Evolutionary conservation across 331 rosid genomes (phyloP).

Genomic region (Telfairia occidentalis): DNA sequence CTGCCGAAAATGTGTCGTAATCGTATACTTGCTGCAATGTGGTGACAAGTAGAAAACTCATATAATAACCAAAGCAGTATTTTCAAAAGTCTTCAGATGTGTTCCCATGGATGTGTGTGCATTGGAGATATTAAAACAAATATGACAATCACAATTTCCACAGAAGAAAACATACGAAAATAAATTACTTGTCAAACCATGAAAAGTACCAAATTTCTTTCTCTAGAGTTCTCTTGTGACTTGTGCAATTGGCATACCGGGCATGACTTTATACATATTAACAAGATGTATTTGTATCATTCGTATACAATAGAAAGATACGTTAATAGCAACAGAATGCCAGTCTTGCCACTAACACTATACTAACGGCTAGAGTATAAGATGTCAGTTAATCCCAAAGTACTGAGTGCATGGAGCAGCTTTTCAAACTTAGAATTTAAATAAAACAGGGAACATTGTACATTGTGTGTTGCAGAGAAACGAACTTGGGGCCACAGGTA

Average conservation of each 20-base stretch:
- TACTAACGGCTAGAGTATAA: too few relatives aligned
- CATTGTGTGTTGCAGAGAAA: background rate
- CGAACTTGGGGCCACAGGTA: background rate
- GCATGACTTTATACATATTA: background rate
- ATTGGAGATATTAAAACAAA: background rate
- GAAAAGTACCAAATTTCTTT: background rate
- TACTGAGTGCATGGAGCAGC: background rate
- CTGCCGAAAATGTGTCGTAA: conserved; percentile 82
- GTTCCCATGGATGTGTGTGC: background rate
- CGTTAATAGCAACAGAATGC: background rate
- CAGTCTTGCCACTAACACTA: background rate
- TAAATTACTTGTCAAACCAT: background rate
- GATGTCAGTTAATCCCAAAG: background rate
- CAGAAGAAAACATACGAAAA: background rate
- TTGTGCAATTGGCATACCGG: background rate
- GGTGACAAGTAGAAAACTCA: background rate
- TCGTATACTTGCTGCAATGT: conserved; percentile 71
- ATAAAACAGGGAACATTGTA: background rate
- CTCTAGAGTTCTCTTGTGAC: background rate
- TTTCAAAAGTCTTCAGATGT: background rate
- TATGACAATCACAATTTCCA: background rate
- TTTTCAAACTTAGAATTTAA: background rate
- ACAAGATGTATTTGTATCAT: background rate
- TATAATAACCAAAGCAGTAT: background rate
- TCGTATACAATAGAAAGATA: background rate